phyloP scores from a whole-genome alignment of 192 early-diverging fungal species.

The Coemansia sp. region DNA sequence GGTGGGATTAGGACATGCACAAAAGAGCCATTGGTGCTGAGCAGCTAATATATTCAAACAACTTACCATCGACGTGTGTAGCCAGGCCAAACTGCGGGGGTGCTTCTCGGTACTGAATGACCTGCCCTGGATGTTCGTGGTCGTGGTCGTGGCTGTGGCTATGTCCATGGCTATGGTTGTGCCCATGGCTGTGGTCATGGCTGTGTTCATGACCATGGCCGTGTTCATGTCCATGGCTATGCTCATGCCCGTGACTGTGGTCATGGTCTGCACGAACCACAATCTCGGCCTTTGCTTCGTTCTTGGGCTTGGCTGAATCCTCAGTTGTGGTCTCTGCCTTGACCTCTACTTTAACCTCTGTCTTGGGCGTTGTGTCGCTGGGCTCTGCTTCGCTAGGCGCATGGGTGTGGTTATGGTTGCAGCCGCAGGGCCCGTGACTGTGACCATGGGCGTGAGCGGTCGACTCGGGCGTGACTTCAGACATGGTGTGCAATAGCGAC shows the following conservation, averaged over 20 bases:
- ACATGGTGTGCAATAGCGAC: not conserved
- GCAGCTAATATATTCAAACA: not conserved
- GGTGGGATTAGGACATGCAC: not conserved
- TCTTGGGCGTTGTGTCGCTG: too few species aligned
- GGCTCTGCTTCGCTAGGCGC: not conserved
- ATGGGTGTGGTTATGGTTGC: constrained; percentile 15
- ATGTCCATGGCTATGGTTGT: constrained; percentile 6
- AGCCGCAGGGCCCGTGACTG: constrained; percentile 7
- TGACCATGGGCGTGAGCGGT: constrained; percentile 2
- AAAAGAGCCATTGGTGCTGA: not conserved
- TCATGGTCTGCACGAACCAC: not conserved
- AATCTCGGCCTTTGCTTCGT: too few species aligned
- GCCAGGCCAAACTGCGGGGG: constrained; percentile 53
- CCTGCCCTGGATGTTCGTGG: constrained; percentile 33
- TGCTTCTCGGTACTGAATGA: constrained; percentile 44
- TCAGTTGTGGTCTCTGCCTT: not conserved
- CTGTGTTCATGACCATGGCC: too few species aligned
- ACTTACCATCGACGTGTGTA: constrained; percentile 52
- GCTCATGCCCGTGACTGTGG: not conserved
- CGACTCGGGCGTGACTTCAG: not conserved
- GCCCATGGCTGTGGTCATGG: not conserved
- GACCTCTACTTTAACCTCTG: too few species aligned
- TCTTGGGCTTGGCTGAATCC: not conserved
- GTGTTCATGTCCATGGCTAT: too few species aligned
- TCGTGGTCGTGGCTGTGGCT: too few species aligned